Evolutionary conservation across 2,329 filamentous ascomycete species (phyloP).

Genomic region (Fusarium austroafricanum): DNA sequence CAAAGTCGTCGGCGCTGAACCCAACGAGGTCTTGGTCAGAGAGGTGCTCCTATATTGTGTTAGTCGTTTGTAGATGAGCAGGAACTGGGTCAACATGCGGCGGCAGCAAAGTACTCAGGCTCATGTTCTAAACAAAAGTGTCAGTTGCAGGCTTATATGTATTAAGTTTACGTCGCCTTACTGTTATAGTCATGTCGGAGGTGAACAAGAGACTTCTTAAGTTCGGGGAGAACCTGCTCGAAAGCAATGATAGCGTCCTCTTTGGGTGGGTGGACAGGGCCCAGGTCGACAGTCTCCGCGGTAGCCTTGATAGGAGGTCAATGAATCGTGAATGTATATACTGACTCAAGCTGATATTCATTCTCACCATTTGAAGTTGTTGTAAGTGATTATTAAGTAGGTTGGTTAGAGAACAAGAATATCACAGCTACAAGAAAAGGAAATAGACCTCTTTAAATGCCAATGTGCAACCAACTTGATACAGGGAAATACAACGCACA

Average conservation of each 20-base stretch:
- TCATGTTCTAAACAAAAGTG: constrained; percentile 60
- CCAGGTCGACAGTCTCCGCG: constrained; percentile 64
- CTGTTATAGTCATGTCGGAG: constrained; percentile 60
- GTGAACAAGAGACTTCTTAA: constrained; percentile 64
- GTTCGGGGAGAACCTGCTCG: constrained; percentile 60
- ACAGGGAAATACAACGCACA: constrained; percentile 24
- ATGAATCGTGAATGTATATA: not conserved
- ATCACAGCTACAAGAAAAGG: not conserved
- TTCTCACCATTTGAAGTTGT: constrained; percentile 34
- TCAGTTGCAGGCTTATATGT: constrained; percentile 2
- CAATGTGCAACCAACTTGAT: not conserved
- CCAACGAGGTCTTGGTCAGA: constrained; percentile 89
- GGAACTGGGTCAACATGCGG: constrained; percentile 44
- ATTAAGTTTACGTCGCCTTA: constrained; percentile 38
- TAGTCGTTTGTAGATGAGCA: not conserved
- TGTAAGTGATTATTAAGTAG: not conserved
- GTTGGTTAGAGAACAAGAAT: not conserved
- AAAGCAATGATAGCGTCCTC: constrained; percentile 64
- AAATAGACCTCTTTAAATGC: constrained; percentile 18
- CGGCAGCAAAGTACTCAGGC: constrained; percentile 65
- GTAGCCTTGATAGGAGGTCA: constrained; percentile 55
- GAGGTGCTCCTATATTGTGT: constrained; percentile 24
- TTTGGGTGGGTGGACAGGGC: constrained; percentile 59
- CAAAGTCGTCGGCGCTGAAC: constrained; percentile 81
- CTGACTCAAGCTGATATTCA: not conserved